Evolutionary conservation across 352 stramenopile species (phyloP), one percentile per base, ranked within the genome.

Genomic region (Phytophthora litchii): DNA sequence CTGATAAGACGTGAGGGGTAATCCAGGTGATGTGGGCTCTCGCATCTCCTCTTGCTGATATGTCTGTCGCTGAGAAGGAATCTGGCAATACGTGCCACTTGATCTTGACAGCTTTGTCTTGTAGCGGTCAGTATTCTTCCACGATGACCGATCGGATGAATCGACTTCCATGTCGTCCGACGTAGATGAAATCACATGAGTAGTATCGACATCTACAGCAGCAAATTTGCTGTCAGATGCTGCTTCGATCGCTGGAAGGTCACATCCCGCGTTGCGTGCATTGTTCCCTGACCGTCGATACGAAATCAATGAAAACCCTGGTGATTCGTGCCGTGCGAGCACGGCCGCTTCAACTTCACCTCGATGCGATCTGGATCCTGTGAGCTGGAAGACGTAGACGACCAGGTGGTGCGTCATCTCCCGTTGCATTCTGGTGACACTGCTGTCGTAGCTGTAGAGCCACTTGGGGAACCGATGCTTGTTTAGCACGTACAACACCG

Each of bases 371-470:
- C 47, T 43, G 2, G 32, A 38, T 1, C 35, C 31, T 23, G 44
- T 53, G 17, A 73, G 45, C 19, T 63, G 57, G 23, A 76, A 66
- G 10, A 86, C 62, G 37, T 86, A 86, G 9, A 65, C 64, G 9
- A 63, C 66, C 42, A 86, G 40, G 17, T 74, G 61, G 38, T 86
- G 76, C 9, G 64, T 70, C 72, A 82, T 79, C 35, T 78, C 67
- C 37, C 72, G 76, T 45, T 83, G 67, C 14, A 43, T 74, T 40
- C 74, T 64, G 7, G 70, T 86, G 19, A 74, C 52, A 38, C 70
- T 78, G 29, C 72, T 82, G 44, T 80, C 64, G 54, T 82, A 86
- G 38, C 59, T 73, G 57, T 86, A 86, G 35, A 75, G 65, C 76
- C 76, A 86, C 35, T 73, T 77, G 16, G 73, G 72, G 40, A 76